phyloP scores from a whole-genome alignment of 179 eudicot genomes.

The Amaranthus tricolor region DNA sequence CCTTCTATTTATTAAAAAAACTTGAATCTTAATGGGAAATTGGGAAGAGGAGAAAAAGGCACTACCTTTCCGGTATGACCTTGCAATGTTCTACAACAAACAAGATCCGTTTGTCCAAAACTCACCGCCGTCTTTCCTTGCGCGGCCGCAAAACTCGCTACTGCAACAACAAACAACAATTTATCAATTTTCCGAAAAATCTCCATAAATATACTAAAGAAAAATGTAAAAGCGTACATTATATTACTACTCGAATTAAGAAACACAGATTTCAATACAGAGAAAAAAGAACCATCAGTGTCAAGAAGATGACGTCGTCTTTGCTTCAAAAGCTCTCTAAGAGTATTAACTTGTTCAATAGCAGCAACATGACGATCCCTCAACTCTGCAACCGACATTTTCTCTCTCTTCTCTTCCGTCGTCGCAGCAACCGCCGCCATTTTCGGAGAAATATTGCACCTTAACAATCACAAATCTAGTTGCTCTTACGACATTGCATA shows the following conservation, averaged over 20 bases:
- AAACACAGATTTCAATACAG: not conserved
- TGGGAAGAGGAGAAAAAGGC: not conserved
- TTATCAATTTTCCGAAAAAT: slow-evolving; percentile 3
- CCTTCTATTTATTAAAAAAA: not conserved
- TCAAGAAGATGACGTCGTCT: slow-evolving; percentile 69
- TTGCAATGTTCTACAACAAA: slow-evolving; percentile 88
- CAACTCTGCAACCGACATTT: slow-evolving; percentile 65
- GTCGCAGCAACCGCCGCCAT: slow-evolving; percentile 27
- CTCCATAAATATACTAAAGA: not conserved
- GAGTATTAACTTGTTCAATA: slow-evolving; percentile 61
- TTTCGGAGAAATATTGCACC: not conserved
- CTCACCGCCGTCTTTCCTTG: slow-evolving; percentile 82
- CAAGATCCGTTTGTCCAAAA: slow-evolving; percentile 86
- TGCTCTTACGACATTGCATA: not conserved
- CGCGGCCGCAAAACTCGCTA: slow-evolving; percentile 64
- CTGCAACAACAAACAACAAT: slow-evolving; percentile 33
- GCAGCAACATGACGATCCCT: slow-evolving; percentile 70
- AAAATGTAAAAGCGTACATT: no score
- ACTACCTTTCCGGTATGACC: slow-evolving; percentile 93
- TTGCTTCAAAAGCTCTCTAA: slow-evolving; percentile 65
- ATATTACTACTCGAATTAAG: not conserved
- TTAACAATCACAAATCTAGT: not conserved
- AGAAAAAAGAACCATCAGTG: slow-evolving; percentile 52
- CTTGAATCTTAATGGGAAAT: not conserved
- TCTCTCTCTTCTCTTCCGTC: slow-evolving; percentile 31